Evolutionary conservation across 306 rosid genomes (phyloP), one percentile per base, ranked within the genome.

Genomic region (Hippophae tibetana): DNA sequence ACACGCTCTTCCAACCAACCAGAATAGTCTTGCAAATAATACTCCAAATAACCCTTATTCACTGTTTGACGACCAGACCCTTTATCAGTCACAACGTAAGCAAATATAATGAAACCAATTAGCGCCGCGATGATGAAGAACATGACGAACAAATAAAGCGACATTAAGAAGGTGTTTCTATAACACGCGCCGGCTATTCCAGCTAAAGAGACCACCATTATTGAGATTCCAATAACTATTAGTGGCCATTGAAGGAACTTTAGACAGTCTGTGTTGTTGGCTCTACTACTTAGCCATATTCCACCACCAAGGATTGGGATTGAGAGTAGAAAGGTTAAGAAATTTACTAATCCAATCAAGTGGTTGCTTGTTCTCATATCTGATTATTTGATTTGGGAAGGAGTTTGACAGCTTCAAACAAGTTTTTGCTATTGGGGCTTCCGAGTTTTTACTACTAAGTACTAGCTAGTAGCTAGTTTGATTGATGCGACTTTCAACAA

Each of bases 201-300:
- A 0, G 99, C 89, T 0, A 88, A 44, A 0, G 99, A 92, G 3
- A 87, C 74, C 0, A 82, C 81, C 93, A 92, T 76, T 66, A 92
- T 76, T 60, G 81, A 23, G 7, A 77, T 59, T 0, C 93, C 96
- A 50, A 92, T 81, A 9, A 78, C 47, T 64, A 92, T 87, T 13
- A 92, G n/a, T 0, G 99, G 99, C 99, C 99, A 92, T 63, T 92
- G 99, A 1, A 92, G 99, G 74, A 92, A 92, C 69, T 77, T 79
- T 40, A 92, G 84, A 64, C 99, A 92, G 64, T 92, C 99, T 0
- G 95, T 81, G 88, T 78, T 92, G 95, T 81, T 87, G 52, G 99
- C 95, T 7, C 96, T 60, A 77, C 86, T 73, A 82, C 93, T 87
- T 23, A 92, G 85, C 99, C 99, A 92, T 54, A 88, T 79, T 0